phyloP scores from a whole-genome alignment of 148 eudicot genomes.

The Dianthus caryophyllus region DNA sequence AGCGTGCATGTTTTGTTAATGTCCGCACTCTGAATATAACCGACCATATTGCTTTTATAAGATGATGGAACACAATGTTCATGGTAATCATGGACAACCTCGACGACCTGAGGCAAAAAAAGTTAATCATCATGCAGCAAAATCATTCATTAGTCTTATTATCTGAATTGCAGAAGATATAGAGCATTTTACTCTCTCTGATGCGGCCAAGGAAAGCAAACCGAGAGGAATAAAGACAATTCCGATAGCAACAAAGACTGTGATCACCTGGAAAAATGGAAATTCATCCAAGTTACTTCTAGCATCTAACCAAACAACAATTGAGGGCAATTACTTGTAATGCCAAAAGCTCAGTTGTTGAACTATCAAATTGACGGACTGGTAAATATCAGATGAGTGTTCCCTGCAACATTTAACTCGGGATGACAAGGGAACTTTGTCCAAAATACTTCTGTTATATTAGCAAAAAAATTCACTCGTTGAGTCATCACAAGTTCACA shows the following conservation, averaged over 20 bases:
- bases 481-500: too few relatives aligned
- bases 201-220: constrained; percentile 61
- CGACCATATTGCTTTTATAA: constrained; percentile 24
- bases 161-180: constrained; percentile 7
- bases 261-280: constrained; percentile 45
- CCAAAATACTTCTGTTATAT: too few relatives aligned
- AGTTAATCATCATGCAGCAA: constrained; percentile 1
- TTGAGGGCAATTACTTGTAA: background rate
- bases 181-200: constrained; percentile 44
- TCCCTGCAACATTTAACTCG: too few relatives aligned
- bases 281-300: background rate
- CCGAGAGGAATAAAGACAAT: constrained; percentile 73
- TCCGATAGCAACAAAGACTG: constrained; percentile 50
- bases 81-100: constrained; percentile 65
- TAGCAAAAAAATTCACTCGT: too few relatives aligned
- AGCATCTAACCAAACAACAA: background rate
- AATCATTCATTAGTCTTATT: constrained; percentile 8
- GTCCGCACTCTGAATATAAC: constrained; percentile 43
- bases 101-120: constrained; percentile 59
- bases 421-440: too few relatives aligned
- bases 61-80: constrained; percentile 47
- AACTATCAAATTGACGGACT: too few relatives aligned
- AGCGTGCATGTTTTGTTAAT: constrained; percentile 66
- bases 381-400: too few relatives aligned
- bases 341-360: background rate